Base-by-base conservation (phyloP, 2,329 filamentous ascomycete genomes). In the Sordariomycetes sp. region DNA sequence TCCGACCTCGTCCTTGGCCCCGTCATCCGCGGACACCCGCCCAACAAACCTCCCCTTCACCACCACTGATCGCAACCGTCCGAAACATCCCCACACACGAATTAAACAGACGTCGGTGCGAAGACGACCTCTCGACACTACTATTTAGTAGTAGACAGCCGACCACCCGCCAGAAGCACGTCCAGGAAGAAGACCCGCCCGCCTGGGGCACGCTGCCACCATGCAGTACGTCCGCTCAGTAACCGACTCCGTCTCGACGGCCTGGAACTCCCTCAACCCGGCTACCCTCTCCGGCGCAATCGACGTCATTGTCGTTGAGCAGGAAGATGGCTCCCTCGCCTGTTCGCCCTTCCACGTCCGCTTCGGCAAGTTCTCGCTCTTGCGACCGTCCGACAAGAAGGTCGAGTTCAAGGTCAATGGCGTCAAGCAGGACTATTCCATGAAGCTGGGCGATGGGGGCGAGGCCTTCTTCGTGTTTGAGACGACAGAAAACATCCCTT, bases 401-500 rank as follows among this genome's bases (percentile, higher is more conserved):
- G 92, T 98, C 51, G 88, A 96, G 61, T 98, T 98, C 64, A 75
- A 75, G 48, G 88, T 98, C 70, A 98, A 98, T 68, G 83, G 85
- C 50, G 64, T 74, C 40, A 93, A 92, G 61, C 87, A 94, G 57
- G 72, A 92, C 46, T 95, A 94, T 66, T 79, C 92, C 30, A 98
- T 98, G 92, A 98, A 98, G 64, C 72, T 98, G 15, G 92, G 92
- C 29, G 92, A 98, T 55, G 92, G 86, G 34, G 92, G 92, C 44
- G 92, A 98, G 64, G 92, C 92, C 18, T 98, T 98, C 64, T 98
- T 98, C 59, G 87, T 98, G 43, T 96, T 98, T 51, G 87, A 96
- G 63, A 98, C 92, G 8, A 82, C 81, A 34, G 86, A 90, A 46
- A 82, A 78, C 49, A 92, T 98, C 39, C 92, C 92, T n/a, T 82